Evolutionary conservation across 2,329 filamentous ascomycete genomes (phyloP).

Genomic region (Metarhizium guizhouense): DNA sequence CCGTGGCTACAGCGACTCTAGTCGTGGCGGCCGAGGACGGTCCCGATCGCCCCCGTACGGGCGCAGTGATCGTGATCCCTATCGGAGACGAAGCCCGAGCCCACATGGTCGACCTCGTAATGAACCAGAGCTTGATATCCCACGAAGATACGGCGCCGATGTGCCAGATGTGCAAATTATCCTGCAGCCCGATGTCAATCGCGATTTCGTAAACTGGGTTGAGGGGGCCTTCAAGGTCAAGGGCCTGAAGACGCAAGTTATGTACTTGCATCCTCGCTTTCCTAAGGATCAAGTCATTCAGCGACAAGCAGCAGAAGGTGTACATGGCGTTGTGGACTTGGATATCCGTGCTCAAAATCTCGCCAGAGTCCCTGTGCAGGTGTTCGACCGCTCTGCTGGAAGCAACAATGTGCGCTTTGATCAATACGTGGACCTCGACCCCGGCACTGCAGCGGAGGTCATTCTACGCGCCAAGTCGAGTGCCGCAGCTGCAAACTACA

Average conservation of each 20-base stretch:
- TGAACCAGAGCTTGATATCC: constrained; percentile 57
- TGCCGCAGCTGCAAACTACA: constrained; percentile 18
- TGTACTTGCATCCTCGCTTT: constrained; percentile 70
- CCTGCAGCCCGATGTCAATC: constrained; percentile 66
- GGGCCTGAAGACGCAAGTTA: constrained; percentile 66
- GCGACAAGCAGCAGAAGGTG: constrained; percentile 79
- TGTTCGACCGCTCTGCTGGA: constrained; percentile 76
- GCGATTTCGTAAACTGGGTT: constrained; percentile 76
- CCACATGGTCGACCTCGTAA: constrained; percentile 44
- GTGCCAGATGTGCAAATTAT: constrained; percentile 88
- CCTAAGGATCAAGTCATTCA: constrained; percentile 72
- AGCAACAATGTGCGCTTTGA: constrained; percentile 71
- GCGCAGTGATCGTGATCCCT: constrained; percentile 38
- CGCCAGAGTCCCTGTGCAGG: constrained; percentile 69
- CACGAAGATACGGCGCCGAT: constrained; percentile 61
- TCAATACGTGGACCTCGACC: constrained; percentile 78
- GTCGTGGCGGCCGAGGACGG: constrained; percentile 44
- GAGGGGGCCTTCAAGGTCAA: constrained; percentile 65
- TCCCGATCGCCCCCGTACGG: constrained; percentile 56
- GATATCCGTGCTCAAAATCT: constrained; percentile 58
- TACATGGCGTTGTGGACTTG: constrained; percentile 74
- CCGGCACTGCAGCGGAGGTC: constrained; percentile 69
- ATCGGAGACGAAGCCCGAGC: constrained; percentile 62
- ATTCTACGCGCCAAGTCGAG: constrained; percentile 60
- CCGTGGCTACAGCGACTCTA: constrained; percentile 30